phyloP scores from a whole-genome alignment of 441 rosid genomes.

The Gossypium davidsonii region DNA sequence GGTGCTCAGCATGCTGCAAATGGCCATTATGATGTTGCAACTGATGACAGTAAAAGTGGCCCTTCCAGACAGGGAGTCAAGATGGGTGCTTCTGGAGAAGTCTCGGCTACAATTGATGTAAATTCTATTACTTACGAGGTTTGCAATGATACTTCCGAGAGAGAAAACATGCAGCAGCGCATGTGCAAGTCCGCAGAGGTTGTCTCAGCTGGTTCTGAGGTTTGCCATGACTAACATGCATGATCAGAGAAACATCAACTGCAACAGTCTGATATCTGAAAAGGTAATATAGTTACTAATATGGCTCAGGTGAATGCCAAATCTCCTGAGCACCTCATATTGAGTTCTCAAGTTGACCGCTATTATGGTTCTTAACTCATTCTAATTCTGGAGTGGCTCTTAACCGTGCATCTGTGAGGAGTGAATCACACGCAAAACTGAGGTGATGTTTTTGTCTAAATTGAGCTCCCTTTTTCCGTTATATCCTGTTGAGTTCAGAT shows the following conservation, averaged over 20 bases:
- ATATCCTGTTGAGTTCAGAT: not conserved
- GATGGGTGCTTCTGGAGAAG: slow-evolving; percentile 5
- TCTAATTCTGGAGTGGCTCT: slow-evolving; percentile 19
- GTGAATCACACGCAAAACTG: slow-evolving; percentile 23
- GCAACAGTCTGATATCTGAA: not conserved
- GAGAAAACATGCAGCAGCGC: slow-evolving; percentile 4
- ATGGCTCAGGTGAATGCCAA: not conserved
- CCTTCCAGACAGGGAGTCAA: slow-evolving; percentile 11
- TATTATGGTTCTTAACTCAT: not conserved
- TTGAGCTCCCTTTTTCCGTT: slow-evolving; percentile 6
- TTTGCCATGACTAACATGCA: not conserved
- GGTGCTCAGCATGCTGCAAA: slow-evolving; percentile 2
- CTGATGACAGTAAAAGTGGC: not conserved
- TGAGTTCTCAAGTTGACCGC: slow-evolving; percentile 13
- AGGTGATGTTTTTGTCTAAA: slow-evolving; percentile 28
- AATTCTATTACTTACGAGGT: not conserved
- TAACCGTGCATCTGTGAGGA: slow-evolving; percentile 21
- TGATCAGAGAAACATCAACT: slow-evolving; percentile 4
- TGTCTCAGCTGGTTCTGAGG: slow-evolving; percentile 2
- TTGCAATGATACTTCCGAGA: slow-evolving; percentile 1
- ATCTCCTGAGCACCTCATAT: slow-evolving; percentile 9
- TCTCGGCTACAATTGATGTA: not conserved
- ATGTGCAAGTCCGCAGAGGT: not conserved
- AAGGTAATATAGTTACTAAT: slow-evolving; percentile 10
- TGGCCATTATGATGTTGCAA: slow-evolving; percentile 4